Percentiles rank a stretch among this genome's conserved stretches.
phyloP scores from a whole-genome alignment of 371 early-diverging fungal species.

The Mucor racemosus region DNA sequence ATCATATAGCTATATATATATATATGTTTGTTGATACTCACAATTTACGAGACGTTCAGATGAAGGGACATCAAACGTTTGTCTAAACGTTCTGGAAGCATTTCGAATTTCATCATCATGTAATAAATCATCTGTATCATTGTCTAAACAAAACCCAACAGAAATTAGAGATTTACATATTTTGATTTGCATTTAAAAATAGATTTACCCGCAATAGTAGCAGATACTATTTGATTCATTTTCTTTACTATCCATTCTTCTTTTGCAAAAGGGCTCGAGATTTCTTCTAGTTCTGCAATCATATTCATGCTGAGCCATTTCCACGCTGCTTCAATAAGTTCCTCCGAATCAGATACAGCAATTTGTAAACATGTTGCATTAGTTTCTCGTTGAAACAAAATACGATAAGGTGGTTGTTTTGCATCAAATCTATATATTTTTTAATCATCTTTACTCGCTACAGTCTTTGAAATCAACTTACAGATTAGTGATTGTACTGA shows the following conservation, averaged over 20 bases:
- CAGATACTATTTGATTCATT: constrained; percentile 76
- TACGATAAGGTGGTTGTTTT: constrained; percentile 90
- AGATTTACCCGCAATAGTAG: constrained; percentile 64
- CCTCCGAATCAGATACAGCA: constrained; percentile 77
- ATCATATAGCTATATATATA: neutral
- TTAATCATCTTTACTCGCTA: neutral
- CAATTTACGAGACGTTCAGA: constrained; percentile 90
- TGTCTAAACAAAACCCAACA: constrained; percentile 37
- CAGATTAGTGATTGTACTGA: constrained; percentile 82
- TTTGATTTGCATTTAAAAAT: neutral
- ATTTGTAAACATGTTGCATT: constrained; percentile 60
- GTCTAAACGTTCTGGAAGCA: constrained; percentile 88
- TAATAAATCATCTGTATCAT: constrained; percentile 77
- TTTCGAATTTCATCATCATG: constrained; percentile 83
- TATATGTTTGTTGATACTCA: constrained; percentile 29
- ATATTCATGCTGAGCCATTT: constrained; percentile 79
- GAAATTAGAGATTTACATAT: too few relatives aligned
- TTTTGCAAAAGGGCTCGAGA: constrained; percentile 77
- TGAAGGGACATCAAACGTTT: constrained; percentile 81
- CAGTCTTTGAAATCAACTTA: constrained; percentile 33
- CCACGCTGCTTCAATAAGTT: constrained; percentile 87
- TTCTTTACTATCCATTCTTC: constrained; percentile 87
- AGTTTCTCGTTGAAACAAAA: constrained; percentile 68
- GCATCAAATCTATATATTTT: constrained; percentile 68
- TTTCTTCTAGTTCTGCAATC: constrained; percentile 60